These are phyloP conservation scores for Allantophomopsis lycopodina DNA, from an alignment of 2,329 filamentous ascomycete genomes.

Conservation along the genomic window DNA sequence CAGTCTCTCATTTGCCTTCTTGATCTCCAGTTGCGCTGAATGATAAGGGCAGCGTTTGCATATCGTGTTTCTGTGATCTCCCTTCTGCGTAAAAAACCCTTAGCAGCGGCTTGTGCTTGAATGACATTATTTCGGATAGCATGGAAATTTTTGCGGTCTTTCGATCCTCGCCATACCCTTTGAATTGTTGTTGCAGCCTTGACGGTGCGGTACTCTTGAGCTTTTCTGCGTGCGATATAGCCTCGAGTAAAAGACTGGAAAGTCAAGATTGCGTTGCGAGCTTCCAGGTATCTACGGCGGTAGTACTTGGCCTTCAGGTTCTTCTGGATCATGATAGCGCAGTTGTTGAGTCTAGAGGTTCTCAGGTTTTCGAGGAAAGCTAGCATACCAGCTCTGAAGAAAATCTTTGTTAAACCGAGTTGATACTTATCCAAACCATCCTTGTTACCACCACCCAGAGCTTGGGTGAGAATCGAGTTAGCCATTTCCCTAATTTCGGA, in stretches of 20 bases:
- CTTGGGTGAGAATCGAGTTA: conserved; percentile 79
- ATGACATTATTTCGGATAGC: conserved; percentile 73
- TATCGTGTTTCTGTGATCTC: conserved; percentile 88
- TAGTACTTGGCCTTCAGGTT: conserved; percentile 94
- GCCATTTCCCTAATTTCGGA: conserved; percentile 91
- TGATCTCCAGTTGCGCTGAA: conserved; percentile 82
- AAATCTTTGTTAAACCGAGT: conserved; percentile 94
- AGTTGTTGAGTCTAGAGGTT: conserved; percentile 80
- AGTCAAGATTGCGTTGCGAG: conserved; percentile 64
- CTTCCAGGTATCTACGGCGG: conserved; percentile 78
- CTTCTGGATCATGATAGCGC: conserved; percentile 97
- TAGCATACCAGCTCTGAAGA: conserved; percentile 98
- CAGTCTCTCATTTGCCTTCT: conserved; percentile 66
- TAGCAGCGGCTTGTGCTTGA: conserved; percentile 76
- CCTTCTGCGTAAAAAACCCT: conserved; percentile 82
- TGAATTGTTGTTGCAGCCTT: conserved; percentile 91
- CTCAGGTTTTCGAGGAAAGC: conserved; percentile 92
- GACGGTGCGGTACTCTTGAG: conserved; percentile 68
- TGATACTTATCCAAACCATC: conserved; percentile 88
- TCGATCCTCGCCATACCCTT: conserved; percentile 85
- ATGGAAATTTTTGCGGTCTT: conserved; percentile 71
- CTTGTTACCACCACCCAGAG: conserved; percentile 63
- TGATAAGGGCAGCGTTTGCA: conserved; percentile 80
- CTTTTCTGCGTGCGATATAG: conserved; percentile 61
- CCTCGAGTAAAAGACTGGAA: conserved; percentile 71